Evolutionary conservation across 2,329 filamentous ascomycete genomes (phyloP), one percentile per base, ranked within the genome.

Genomic region (Chrysoporthe puriensis): DNA sequence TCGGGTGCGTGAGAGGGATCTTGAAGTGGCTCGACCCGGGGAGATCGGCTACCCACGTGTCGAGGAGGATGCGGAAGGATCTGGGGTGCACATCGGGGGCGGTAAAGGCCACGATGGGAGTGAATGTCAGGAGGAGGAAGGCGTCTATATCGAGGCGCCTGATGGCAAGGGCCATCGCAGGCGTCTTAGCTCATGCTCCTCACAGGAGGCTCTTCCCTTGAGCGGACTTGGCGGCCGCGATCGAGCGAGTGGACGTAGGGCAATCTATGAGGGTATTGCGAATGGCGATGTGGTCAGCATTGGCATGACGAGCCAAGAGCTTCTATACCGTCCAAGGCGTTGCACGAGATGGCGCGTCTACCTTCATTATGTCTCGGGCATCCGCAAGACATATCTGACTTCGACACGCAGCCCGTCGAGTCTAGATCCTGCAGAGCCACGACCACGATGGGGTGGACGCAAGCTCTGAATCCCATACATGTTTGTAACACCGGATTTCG

Each of bases 41-140:
- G 4, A 85, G 79, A 0, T 88, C 88, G 13, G 82, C 81, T 43
- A 92, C 82, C 88, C 90, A 93, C 3, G 91, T 91, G 75, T 94
- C 91, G 62, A 93, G 78, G 52, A 94, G 83, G 64, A 94, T 85
- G 18, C 85, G 88, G 76, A 90, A 93, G 4, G 85, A 83, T 62
- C 81, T 81, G 14, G 81, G 42, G 79, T 79, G 63, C 75, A 32
- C 48, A 52, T n/a, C 11, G 48, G 77, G 77, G 26, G 77, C 72
- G 56, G 77, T 72, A 66, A 81, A 76, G 60, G 81, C 78, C n/a
- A 80, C 78, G 40, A 84, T 78, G 43, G 87, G 86, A 66, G 85
- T 81, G 73, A 91, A 90, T 40, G 85, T 86, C 57, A 91, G 81
- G 46, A 91, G 82, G 75, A 91, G 91, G 3, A 87, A 88, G 46